phyloP scores from a whole-genome alignment of 1,284 basidiomycete species.

The Golubevia sp. region DNA sequence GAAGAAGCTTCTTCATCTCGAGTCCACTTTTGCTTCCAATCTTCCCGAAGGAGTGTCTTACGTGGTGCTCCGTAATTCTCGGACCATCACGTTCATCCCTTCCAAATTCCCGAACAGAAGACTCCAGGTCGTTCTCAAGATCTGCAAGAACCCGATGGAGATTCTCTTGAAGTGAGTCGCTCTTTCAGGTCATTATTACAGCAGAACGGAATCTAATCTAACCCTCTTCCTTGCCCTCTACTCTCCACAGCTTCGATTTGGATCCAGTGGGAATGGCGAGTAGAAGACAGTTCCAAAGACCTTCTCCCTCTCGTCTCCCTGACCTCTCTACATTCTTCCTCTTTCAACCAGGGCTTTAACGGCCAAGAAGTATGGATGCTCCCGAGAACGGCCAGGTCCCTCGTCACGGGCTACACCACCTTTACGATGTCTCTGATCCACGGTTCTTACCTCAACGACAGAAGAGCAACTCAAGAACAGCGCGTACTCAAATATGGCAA shows the following conservation, averaged over 20 bases:
- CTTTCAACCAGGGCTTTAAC: no score
- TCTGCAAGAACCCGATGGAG: slow-evolving; percentile 4
- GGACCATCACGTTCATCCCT: slow-evolving; percentile 8
- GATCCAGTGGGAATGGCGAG: slow-evolving; percentile 6
- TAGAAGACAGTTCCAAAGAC: no score
- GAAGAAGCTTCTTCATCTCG: no score
- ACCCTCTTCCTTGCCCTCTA: neutral
- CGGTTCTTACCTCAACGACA: slow-evolving; percentile 3
- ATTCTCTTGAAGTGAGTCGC: slow-evolving; percentile 6
- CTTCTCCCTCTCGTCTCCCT: no score
- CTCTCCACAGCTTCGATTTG: slow-evolving; percentile 4
- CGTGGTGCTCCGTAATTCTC: no score
- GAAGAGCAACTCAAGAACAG: slow-evolving; percentile 5
- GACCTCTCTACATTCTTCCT: no score
- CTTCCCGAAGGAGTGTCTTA: no score
- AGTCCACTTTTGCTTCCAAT: no score
- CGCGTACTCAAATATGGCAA: slow-evolving; percentile 5
- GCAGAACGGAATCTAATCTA: neutral
- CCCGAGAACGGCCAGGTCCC: slow-evolving; percentile 1
- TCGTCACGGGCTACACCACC: slow-evolving; percentile 2
- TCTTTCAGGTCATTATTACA: neutral
- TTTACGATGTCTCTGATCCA: slow-evolving; percentile 10
- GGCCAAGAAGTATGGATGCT: slow-evolving; percentile 11
- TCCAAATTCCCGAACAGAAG: slow-evolving; percentile 1
- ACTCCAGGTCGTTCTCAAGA: slow-evolving; percentile 9